Evolutionary conservation across 495 filamentous ascomycete genomes (phyloP).

Genomic region (Hyaloscypha variabilis): DNA sequence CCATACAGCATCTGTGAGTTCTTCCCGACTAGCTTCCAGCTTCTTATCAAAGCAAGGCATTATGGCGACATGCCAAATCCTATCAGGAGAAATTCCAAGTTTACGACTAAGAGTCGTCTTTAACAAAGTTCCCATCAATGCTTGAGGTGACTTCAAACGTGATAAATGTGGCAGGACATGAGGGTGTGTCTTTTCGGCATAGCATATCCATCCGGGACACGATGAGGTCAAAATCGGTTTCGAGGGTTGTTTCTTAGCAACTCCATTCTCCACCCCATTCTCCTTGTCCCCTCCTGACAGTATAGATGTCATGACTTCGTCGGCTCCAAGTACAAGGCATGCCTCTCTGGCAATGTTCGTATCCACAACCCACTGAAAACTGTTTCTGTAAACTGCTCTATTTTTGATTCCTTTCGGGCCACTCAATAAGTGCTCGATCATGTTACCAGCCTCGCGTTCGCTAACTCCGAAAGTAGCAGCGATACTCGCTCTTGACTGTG

Average conservation of each 20-base stretch:
- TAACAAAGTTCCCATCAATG: constrained; percentile 82
- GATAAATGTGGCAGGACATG: constrained; percentile 91
- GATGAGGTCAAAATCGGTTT: constrained; percentile 85
- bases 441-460: constrained; percentile 70
- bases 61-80: constrained; percentile 90
- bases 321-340: constrained; percentile 76
- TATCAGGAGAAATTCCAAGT: constrained; percentile 70
- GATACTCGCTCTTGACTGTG: constrained; percentile 84
- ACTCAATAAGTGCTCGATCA: constrained; percentile 81
- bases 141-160: constrained; percentile 90
- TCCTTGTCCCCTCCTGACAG: constrained; percentile 9
- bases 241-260: constrained; percentile 44
- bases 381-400: constrained; percentile 70
- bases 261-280: constrained; percentile 27
- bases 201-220: constrained; percentile 98
- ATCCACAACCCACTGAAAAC: constrained; percentile 86
- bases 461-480: constrained; percentile 79
- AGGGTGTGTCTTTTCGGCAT: constrained; percentile 96
- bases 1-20: constrained; percentile 86
- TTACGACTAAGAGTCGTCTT: constrained; percentile 78
- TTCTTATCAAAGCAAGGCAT: constrained; percentile 99
- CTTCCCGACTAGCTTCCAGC: constrained; percentile 89
- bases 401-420: constrained; percentile 67
- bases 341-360: constrained; percentile 80
- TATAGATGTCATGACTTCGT: constrained; percentile 62